A percentile compares a stretch with the other conserved stretches of the same genome.
phyloP scores from a whole-genome alignment of 2,329 filamentous ascomycete species.

The Talaromyces verruculosus region DNA sequence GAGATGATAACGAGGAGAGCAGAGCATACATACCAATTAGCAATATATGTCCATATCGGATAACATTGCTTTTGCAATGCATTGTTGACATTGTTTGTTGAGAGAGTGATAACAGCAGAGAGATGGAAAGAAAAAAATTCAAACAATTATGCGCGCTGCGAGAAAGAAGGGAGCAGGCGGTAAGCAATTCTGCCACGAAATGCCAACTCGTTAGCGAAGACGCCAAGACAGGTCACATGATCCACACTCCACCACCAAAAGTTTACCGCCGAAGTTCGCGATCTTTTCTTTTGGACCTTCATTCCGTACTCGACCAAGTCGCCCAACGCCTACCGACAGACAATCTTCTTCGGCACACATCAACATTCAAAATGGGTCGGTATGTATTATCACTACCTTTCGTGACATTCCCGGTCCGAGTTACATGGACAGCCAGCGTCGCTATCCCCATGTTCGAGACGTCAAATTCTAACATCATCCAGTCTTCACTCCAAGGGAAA shows the following conservation, averaged over 20 bases:
- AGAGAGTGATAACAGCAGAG: not conserved
- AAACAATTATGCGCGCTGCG: not conserved
- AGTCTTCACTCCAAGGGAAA: conserved; percentile 98
- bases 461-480: conserved; percentile 31
- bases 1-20: conserved; percentile 4
- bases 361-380: conserved; percentile 27
- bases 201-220: conserved; percentile 17
- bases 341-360: conserved; percentile 19
- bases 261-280: conserved; percentile 5
- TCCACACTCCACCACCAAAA: conserved; percentile 21
- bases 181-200: not conserved
- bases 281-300: conserved; percentile 3
- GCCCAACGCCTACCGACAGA: conserved; percentile 21
- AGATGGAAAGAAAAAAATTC: conserved; percentile 4
- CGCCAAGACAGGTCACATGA: conserved; percentile 22
- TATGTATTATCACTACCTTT: conserved; percentile 10
- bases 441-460: conserved; percentile 42
- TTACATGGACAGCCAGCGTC: not conserved
- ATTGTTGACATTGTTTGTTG: not conserved
- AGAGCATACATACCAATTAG: conserved; percentile 16
- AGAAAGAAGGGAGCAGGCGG: not conserved
- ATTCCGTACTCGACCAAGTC: conserved; percentile 22
- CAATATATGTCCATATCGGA: not conserved
- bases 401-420: not conserved
- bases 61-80: not conserved